These are phyloP conservation scores for Clohesyomyces aquaticus DNA, from an alignment of 495 filamentous ascomycete species.

Conservation along the genomic window DNA sequence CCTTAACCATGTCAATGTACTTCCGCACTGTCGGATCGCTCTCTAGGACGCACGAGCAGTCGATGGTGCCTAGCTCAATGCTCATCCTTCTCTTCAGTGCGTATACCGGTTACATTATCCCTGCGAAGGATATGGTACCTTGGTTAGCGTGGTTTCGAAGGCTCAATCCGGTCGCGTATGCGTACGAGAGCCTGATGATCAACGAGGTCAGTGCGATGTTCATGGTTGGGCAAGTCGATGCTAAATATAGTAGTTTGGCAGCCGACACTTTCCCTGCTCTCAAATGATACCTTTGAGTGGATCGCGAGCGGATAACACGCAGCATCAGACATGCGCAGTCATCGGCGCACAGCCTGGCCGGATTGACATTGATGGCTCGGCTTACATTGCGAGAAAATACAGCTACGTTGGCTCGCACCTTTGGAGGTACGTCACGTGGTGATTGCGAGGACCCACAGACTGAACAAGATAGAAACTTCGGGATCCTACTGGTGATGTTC, in stretches of 20 bases:
- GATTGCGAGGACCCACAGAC: not conserved
- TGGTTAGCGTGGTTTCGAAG: constrained; percentile 19
- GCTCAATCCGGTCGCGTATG: constrained; percentile 27
- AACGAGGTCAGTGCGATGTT: constrained; percentile 25
- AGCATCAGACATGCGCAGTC: constrained; percentile 12
- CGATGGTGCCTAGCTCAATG: constrained; percentile 12
- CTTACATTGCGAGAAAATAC: constrained; percentile 16
- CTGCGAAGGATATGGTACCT: constrained; percentile 13
- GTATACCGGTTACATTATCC: constrained; percentile 26
- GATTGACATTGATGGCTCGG: constrained; percentile 14
- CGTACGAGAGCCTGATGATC: constrained; percentile 26
- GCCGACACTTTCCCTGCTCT: constrained; percentile 23
- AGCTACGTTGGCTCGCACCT: constrained; percentile 5
- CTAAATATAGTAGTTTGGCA: constrained; percentile 13
- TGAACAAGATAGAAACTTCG: constrained; percentile 20
- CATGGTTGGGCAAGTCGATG: not conserved
- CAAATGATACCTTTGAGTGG: constrained; percentile 11
- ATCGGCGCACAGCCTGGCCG: constrained; percentile 20
- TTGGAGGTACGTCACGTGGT: constrained; percentile 24
- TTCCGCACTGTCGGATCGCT: constrained; percentile 22
- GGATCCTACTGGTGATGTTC: constrained; percentile 22
- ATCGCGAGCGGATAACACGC: constrained; percentile 5
- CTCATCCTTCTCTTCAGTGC: constrained; percentile 11
- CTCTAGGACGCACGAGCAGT: constrained; percentile 14
- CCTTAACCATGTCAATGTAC: constrained; percentile 19